Evolutionary conservation across 345 rosid genomes (phyloP).

Genomic region (Populus nigra): DNA sequence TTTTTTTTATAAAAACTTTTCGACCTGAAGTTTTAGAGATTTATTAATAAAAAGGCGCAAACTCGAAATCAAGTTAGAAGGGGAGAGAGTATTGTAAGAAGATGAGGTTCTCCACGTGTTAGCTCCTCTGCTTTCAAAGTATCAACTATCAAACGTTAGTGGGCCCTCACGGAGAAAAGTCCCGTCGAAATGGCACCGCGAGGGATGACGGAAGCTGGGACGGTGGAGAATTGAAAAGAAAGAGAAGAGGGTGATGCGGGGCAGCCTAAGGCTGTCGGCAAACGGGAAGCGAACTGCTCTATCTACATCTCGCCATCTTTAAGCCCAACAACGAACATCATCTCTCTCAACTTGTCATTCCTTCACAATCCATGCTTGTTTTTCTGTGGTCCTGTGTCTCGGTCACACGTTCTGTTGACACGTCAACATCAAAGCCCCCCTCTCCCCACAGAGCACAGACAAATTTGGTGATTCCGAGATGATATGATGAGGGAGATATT

Average conservation of each 20-base stretch:
- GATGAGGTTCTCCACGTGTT: background rate
- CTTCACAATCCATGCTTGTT: no score
- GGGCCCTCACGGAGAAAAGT: background rate
- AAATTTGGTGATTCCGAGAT: slow-evolving; percentile 12
- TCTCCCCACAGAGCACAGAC: background rate
- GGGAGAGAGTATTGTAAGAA: background rate
- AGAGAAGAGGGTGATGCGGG: background rate
- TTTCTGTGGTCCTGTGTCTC: background rate
- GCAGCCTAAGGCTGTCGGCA: slow-evolving; percentile 41
- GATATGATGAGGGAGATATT: slow-evolving; percentile 8
- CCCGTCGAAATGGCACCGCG: background rate
- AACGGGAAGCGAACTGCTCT: slow-evolving; percentile 36
- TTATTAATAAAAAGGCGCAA: no score
- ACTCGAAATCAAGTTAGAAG: no score
- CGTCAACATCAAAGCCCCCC: slow-evolving; percentile 32
- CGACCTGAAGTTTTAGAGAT: no score
- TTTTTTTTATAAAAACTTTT: no score
- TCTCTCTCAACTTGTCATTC: background rate
- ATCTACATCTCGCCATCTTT: slow-evolving; percentile 1
- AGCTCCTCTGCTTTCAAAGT: background rate
- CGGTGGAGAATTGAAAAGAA: background rate
- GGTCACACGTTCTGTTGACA: slow-evolving; percentile 26
- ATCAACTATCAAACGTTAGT: slow-evolving; percentile 5
- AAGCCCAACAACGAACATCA: background rate
- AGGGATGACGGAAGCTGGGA: slow-evolving; percentile 5